Conservation (phyloP, 345 rosid genomes). For the Erucastrum elatum region DNA sequence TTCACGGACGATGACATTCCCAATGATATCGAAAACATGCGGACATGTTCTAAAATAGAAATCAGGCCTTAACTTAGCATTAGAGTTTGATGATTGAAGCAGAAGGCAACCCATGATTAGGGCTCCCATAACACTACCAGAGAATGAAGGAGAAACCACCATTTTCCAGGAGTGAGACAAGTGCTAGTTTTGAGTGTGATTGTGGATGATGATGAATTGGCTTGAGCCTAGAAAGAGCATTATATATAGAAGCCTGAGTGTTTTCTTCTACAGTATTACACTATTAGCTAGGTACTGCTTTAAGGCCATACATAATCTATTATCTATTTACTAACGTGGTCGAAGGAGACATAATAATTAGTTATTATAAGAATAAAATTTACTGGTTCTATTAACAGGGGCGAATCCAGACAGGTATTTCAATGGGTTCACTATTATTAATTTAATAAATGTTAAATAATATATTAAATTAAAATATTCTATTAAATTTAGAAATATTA, state of each 20-base stretch:
- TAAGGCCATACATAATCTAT: neutral
- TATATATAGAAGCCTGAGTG: constrained; percentile 26
- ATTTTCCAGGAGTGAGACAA: neutral
- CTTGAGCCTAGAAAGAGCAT: neutral
- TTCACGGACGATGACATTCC: constrained; percentile 21
- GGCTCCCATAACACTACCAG: constrained; percentile 29
- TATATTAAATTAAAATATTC: too few relatives aligned
- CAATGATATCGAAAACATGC: constrained; percentile 18
- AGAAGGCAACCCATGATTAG: constrained; percentile 36
- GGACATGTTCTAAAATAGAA: constrained; percentile 29
- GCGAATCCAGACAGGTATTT: too few relatives aligned
- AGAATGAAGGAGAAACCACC: constrained; percentile 17
- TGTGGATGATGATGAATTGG: constrained; percentile 18
- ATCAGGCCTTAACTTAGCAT: constrained; percentile 32
- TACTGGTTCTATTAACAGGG: neutral
- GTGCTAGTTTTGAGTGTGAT: neutral
- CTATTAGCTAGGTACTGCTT: neutral
- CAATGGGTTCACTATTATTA: too few relatives aligned
- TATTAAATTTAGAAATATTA: too few relatives aligned
- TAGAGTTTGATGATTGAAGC: constrained; percentile 30
- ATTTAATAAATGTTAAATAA: too few relatives aligned
- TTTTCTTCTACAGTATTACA: constrained; percentile 1
- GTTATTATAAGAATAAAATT: too few relatives aligned
- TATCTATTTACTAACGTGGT: neutral
- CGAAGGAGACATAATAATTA: neutral